Evolutionary conservation across 2,329 filamentous ascomycete genomes (phyloP), one percentile per base, ranked within the genome.

Genomic region (Berkeleyomyces basicola): DNA sequence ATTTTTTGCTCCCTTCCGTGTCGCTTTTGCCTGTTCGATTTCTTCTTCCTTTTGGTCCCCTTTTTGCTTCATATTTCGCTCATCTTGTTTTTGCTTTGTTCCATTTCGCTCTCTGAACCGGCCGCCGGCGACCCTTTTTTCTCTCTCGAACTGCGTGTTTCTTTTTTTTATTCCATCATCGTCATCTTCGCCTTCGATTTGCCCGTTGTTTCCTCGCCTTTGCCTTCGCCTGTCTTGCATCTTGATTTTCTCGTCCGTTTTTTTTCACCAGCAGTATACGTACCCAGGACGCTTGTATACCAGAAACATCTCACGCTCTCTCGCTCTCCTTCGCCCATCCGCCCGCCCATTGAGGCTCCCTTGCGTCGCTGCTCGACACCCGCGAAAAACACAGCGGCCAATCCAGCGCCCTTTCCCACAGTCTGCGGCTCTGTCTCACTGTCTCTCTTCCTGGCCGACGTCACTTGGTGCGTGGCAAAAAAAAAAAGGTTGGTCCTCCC

Each of bases 1-100:
- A 7, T 16, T 57, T 61, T 62, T 14, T 33, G 49, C 39, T 42
- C 40, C 61, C 36, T 44, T 31, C 37, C 58, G 59, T 39, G 44
- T 59, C 43, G 68, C 69, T 69, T 68, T 66, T 67, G 69, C 68
- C 68, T 67, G 69, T 65, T 66, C 64, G 67, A 68, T 67, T 67
- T 65, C 67, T 63, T 67, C 66, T 66, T 69, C 66, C 64, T 68
- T 70, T 66, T 44, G 2, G 7, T 44, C 47, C 31, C 68, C 69
- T 69, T 68, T 66, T 67, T 68, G 68, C 68, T 67, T 69, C 65
- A 66, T 65, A 68, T 68, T 67, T 66, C 65, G 67, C 63, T 67
- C 66, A 66, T 68, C 66, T 63, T 68, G 70, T 66, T 67, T 61
- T 66, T 65, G 65, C 67, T 68, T 68, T 68, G 63, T 67, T 68